phyloP scores from a whole-genome alignment of 495 filamentous ascomycete species.

The Chaetomidium leptoderma region DNA sequence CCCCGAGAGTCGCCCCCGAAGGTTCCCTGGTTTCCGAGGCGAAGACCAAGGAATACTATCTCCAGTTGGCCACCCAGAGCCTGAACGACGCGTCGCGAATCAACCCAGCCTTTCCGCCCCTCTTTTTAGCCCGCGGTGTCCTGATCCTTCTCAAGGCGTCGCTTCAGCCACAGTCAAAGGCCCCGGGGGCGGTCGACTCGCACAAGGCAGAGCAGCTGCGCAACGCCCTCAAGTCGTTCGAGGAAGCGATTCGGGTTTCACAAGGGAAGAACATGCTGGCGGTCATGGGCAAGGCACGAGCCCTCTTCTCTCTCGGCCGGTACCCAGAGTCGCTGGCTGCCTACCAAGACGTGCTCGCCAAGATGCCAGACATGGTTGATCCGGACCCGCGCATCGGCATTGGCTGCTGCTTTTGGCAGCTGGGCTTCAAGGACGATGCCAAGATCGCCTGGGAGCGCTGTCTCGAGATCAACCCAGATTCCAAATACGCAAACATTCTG shows the following conservation, averaged over 20 bases:
- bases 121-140: constrained; percentile 88
- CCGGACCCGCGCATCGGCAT: constrained; percentile 94
- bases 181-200: constrained; percentile 59
- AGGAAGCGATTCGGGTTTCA: constrained; percentile 82
- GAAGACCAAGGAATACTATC: constrained; percentile 86
- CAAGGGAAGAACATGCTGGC: constrained; percentile 85
- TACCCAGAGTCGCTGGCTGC: constrained; percentile 74
- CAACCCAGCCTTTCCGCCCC: constrained; percentile 81
- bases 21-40: constrained; percentile 59
- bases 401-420: constrained; percentile 92
- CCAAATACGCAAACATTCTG: constrained; percentile 85
- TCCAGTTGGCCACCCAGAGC: constrained; percentile 82
- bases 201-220: constrained; percentile 77
- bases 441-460: constrained; percentile 83
- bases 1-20: constrained; percentile 70
- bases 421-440: constrained; percentile 89
- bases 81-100: constrained; percentile 93
- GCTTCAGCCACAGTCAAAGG: constrained; percentile 68
- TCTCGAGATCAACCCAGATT: constrained; percentile 79
- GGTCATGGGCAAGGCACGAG: constrained; percentile 76
- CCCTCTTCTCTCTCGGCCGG: constrained; percentile 75
- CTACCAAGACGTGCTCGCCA: constrained; percentile 81
- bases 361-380: constrained; percentile 83
- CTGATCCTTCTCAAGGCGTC: constrained; percentile 84
- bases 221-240: constrained; percentile 82